A percentile compares a stretch with the other conserved stretches of the same genome.
Conservation (phyloP, 495 filamentous ascomycete species). For the Xylaria scruposa region DNA sequence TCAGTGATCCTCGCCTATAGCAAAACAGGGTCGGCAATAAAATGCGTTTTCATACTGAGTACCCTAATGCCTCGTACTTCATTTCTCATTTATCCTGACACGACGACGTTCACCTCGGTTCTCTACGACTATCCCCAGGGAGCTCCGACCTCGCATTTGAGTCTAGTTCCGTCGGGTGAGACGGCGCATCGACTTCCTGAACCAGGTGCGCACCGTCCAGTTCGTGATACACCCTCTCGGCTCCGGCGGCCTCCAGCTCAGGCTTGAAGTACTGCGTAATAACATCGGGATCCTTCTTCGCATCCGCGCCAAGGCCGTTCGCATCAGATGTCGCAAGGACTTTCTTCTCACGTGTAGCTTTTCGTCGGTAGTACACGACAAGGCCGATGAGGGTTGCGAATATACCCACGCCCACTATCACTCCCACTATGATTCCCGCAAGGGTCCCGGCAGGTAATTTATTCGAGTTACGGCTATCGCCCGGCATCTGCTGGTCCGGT, state of each 20-base stretch:
- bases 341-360: not conserved
- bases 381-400: not conserved
- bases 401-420: not conserved
- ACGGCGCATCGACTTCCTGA: slow-evolving; percentile 1
- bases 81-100: not conserved
- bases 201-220: not conserved
- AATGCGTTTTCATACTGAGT: not conserved
- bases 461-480: not conserved
- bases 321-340: not conserved
- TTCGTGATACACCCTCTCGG: slow-evolving; percentile 2
- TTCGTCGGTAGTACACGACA: slow-evolving; percentile 5
- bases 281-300: not conserved
- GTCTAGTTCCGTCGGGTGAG: not conserved
- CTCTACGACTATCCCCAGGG: not conserved
- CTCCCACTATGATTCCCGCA: slow-evolving; percentile 4
- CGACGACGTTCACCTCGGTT: not conserved
- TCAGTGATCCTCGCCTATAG: too few species aligned
- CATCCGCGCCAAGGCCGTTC: not conserved
- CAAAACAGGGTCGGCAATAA: not conserved
- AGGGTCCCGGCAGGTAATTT: not conserved
- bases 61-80: not conserved
- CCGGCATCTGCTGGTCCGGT: not conserved
- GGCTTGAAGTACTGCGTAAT: not conserved
- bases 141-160: slow-evolving; percentile 3
- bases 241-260: not conserved